Evolutionary conservation across 2,329 filamentous ascomycete species (phyloP).

Genomic region (Alternaria longipes): DNA sequence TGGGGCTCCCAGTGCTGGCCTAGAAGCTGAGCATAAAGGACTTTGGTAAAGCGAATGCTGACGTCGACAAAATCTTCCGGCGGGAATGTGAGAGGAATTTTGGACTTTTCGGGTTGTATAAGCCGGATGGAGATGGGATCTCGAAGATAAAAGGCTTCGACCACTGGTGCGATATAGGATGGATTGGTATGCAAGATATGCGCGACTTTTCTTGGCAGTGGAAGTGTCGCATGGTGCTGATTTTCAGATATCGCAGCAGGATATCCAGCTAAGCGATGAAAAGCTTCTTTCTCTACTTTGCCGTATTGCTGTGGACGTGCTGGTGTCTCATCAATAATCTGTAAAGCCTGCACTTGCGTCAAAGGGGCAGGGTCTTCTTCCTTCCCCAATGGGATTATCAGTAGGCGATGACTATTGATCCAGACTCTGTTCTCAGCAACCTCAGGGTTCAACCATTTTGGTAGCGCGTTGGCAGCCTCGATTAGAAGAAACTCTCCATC

Average conservation of each 20-base stretch:
- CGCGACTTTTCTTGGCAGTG: conserved; percentile 82
- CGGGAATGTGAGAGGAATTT: conserved; percentile 68
- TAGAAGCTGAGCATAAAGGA: conserved; percentile 88
- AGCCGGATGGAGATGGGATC: conserved; percentile 80
- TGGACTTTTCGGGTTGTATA: conserved; percentile 64
- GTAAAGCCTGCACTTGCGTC: conserved; percentile 70
- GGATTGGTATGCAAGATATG: conserved; percentile 79
- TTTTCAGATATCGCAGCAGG: conserved; percentile 77
- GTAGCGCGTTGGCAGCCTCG: conserved; percentile 87
- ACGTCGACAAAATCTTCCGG: conserved; percentile 81
- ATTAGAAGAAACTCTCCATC: conserved; percentile 96
- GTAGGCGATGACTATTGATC: conserved; percentile 80
- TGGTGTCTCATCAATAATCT: conserved; percentile 65
- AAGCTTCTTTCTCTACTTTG: conserved; percentile 85
- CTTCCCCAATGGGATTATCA: conserved; percentile 70
- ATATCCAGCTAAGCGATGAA: conserved; percentile 86
- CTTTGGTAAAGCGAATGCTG: conserved; percentile 83
- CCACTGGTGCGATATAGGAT: conserved; percentile 79
- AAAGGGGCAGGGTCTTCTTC: conserved; percentile 55
- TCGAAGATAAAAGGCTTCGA: conserved; percentile 91
- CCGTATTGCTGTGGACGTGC: conserved; percentile 73
- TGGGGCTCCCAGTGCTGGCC: conserved; percentile 80
- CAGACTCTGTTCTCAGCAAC: conserved; percentile 88
- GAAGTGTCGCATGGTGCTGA: conserved; percentile 77
- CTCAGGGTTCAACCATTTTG: conserved; percentile 90